A percentile compares a stretch with the other conserved stretches of the same genome.
phyloP scores from a whole-genome alignment of 192 early-diverging fungal species.

The Linderina pennispora region DNA sequence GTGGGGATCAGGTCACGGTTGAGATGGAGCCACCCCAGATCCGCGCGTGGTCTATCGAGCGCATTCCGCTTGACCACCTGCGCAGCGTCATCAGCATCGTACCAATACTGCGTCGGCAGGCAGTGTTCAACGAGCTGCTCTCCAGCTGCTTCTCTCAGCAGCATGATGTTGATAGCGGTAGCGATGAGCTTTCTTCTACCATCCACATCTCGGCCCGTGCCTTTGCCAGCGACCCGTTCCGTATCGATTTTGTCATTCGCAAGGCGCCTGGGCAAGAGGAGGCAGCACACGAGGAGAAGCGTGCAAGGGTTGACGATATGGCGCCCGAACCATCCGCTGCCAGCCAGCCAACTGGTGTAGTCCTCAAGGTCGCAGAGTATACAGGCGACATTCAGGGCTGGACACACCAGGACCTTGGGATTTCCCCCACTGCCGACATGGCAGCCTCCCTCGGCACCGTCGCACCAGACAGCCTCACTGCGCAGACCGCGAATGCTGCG shows the following conservation, averaged over 20 bases:
- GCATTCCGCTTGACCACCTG: conserved; percentile 20
- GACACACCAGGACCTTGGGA: conserved; percentile 20
- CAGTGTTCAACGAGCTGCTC: conserved; percentile 34
- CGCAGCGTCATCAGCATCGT: conserved; percentile 12
- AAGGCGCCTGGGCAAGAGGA: background rate
- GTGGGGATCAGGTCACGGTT: background rate
- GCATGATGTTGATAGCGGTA: no score
- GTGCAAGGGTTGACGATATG: conserved; percentile 3
- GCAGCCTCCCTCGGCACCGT: conserved; percentile 10
- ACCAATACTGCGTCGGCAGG: conserved; percentile 33
- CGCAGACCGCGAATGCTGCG: conserved; percentile 3
- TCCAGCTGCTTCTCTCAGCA: conserved; percentile 33
- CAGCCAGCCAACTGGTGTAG: conserved; percentile 12
- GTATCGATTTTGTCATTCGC: conserved; percentile 22
- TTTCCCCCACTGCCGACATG: conserved; percentile 2
- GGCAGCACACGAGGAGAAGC: background rate
- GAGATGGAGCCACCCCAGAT: conserved; percentile 29
- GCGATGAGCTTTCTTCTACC: no score
- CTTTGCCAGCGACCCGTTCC: conserved; percentile 40
- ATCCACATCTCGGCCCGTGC: no score
- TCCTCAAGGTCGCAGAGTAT: conserved; percentile 17
- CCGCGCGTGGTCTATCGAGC: conserved; percentile 29
- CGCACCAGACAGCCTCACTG: conserved; percentile 1
- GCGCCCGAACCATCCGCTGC: background rate
- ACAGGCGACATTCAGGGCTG: conserved; percentile 16